These are phyloP conservation scores for Musa balbisiana DNA, from an alignment of 202 grass and related monocot genomes.

Conservation along the genomic window DNA sequence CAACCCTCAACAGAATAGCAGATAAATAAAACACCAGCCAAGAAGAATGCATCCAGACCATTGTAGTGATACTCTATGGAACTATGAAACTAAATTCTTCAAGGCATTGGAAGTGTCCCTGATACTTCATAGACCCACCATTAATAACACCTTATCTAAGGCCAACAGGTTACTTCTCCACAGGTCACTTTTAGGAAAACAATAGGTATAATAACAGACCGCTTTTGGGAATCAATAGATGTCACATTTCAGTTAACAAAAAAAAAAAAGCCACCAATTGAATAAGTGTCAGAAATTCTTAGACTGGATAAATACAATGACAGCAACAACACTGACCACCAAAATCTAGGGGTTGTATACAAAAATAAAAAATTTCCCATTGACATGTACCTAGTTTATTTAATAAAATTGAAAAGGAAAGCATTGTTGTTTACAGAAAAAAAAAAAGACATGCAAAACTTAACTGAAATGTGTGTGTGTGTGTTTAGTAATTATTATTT, in stretches of 20 bases:
- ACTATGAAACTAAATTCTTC: neutral
- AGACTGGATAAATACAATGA: neutral
- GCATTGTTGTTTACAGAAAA: neutral
- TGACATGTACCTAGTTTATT: neutral
- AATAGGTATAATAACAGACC: neutral
- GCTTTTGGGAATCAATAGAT: neutral
- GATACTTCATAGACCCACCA: neutral
- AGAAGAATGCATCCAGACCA: too few species aligned
- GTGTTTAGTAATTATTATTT: neutral
- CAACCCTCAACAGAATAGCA: too few species aligned
- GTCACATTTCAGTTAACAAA: neutral
- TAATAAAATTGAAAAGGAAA: neutral
- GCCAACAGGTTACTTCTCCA: too few species aligned
- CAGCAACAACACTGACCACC: too few species aligned
- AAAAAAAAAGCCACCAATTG: neutral
- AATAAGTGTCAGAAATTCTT: neutral
- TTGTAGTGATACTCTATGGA: neutral
- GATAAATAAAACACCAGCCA: too few species aligned
- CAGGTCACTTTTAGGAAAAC: too few species aligned
- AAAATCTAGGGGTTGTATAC: neutral
- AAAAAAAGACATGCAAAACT: neutral
- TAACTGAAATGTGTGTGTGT: neutral
- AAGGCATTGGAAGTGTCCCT: neutral
- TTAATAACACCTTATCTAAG: neutral
- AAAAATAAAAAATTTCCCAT: neutral